Conservation (phyloP, 2,329 filamentous ascomycete genomes). For the Stagonosporopsis rhizophila region DNA sequence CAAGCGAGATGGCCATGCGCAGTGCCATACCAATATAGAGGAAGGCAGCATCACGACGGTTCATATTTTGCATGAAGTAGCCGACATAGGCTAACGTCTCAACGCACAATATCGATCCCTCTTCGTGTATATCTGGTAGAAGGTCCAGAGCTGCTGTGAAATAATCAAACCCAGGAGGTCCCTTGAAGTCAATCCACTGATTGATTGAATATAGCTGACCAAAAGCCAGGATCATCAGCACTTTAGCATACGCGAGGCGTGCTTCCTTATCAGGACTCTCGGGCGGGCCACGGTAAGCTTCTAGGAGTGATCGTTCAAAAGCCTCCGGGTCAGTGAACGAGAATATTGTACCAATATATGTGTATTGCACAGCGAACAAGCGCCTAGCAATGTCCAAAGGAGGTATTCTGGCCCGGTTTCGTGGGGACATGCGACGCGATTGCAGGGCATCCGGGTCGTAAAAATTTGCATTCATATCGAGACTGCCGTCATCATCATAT, state of each 20-base stretch:
- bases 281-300: slow-evolving; percentile 3
- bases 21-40: slow-evolving; percentile 9
- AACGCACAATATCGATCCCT: slow-evolving; percentile 7
- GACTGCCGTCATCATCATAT: slow-evolving; percentile 7
- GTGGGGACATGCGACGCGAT: slow-evolving; percentile 5
- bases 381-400: slow-evolving; percentile 8
- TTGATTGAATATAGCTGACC: slow-evolving; percentile 10
- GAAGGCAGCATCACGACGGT: slow-evolving; percentile 10
- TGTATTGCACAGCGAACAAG: slow-evolving; percentile 9
- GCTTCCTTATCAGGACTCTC: neutral
- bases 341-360: slow-evolving; percentile 9
- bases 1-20: too few relatives aligned
- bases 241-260: slow-evolving; percentile 7
- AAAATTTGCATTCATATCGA: slow-evolving; percentile 8
- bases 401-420: slow-evolving; percentile 1
- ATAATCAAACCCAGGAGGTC: slow-evolving; percentile 8
- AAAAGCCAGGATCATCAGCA: slow-evolving; percentile 9
- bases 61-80: slow-evolving; percentile 14
- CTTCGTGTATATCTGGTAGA: slow-evolving; percentile 8
- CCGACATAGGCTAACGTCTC: slow-evolving; percentile 9
- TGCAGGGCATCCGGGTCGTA: slow-evolving; percentile 11
- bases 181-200: slow-evolving; percentile 12
- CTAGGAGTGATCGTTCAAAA: slow-evolving; percentile 6
- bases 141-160: slow-evolving; percentile 11
- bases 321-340: slow-evolving; percentile 7